Percentiles rank a stretch among this genome's conserved stretches.
These are phyloP conservation scores for Decorospora gaudefroyi DNA, from an alignment of 2,329 filamentous ascomycete species.

Conservation along the genomic window DNA sequence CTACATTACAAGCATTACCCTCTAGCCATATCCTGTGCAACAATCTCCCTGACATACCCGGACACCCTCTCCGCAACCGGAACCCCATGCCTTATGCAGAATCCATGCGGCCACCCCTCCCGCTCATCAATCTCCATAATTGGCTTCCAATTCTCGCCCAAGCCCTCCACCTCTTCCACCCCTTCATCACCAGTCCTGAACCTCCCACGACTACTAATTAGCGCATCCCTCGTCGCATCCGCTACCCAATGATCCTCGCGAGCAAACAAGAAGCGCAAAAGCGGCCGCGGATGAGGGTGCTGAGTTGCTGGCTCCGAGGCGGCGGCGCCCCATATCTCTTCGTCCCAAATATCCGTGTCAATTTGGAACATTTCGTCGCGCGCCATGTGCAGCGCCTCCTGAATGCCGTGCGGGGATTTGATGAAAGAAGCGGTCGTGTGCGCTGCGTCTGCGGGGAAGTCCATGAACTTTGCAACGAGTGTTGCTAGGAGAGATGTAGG, in stretches of 20 bases:
- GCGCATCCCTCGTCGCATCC: conserved; percentile 59
- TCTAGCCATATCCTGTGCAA: conserved; percentile 27
- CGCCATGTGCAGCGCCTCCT: conserved; percentile 63
- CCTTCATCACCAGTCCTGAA: conserved; percentile 15
- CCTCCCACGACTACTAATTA: conserved; percentile 49
- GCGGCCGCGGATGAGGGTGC: conserved; percentile 47
- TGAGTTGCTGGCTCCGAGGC: conserved; percentile 21
- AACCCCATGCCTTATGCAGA: conserved; percentile 58
- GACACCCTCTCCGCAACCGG: conserved; percentile 58
- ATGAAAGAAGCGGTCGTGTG: conserved; percentile 58
- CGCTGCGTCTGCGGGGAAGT: conserved; percentile 51
- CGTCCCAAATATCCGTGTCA: conserved; percentile 60
- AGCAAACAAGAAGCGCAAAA: conserved; percentile 63
- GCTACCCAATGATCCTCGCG: conserved; percentile 66
- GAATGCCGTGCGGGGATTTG: conserved; percentile 54
- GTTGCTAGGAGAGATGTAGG: conserved; percentile 48
- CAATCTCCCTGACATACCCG: conserved; percentile 54
- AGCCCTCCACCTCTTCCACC: conserved; percentile 31
- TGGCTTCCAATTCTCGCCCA: conserved; percentile 49
- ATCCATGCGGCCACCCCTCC: conserved; percentile 62
- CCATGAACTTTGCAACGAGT: conserved; percentile 52
- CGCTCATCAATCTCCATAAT: conserved; percentile 61
- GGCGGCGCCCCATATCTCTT: conserved; percentile 62
- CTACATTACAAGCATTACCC: background rate
- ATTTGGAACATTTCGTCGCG: conserved; percentile 63